These are phyloP conservation scores for Dianthus caryophyllus DNA, from an alignment of 148 eudicot species.

Conservation along the genomic window DNA sequence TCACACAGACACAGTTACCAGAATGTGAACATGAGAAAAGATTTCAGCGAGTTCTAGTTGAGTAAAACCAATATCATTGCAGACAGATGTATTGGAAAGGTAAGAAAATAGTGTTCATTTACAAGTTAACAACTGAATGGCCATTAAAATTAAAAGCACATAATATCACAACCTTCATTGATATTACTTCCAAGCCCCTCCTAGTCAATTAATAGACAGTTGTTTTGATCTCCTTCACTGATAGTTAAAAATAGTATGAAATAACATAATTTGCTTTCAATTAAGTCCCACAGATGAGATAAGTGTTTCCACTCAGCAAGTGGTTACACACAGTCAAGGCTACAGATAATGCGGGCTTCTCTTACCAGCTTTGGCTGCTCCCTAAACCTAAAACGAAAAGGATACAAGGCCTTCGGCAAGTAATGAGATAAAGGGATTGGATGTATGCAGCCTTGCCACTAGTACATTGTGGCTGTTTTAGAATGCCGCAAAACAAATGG, in stretches of 20 bases:
- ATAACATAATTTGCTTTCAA: background rate
- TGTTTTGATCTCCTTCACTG: background rate
- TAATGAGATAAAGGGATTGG: too few relatives aligned
- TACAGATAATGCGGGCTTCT: background rate
- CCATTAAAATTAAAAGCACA: background rate
- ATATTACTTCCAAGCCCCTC: background rate
- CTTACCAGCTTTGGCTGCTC: background rate
- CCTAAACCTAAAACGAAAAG: background rate
- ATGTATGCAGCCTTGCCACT: too few relatives aligned
- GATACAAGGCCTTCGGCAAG: too few relatives aligned
- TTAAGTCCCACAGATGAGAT: slow-evolving; percentile 5
- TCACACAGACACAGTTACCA: background rate
- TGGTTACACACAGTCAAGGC: background rate
- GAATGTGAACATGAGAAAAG: background rate
- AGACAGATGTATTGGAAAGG: background rate
- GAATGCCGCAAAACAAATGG: too few relatives aligned
- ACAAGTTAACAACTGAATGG: background rate
- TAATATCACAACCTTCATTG: background rate
- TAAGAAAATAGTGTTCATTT: background rate
- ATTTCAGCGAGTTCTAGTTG: background rate
- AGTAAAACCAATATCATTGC: background rate
- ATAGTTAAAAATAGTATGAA: background rate
- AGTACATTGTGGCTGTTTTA: too few relatives aligned
- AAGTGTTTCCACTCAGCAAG: background rate
- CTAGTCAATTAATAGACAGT: background rate